These are phyloP conservation scores for Talaromyces amestolkiae DNA, from an alignment of 2,329 filamentous ascomycete genomes.

Conservation along the genomic window DNA sequence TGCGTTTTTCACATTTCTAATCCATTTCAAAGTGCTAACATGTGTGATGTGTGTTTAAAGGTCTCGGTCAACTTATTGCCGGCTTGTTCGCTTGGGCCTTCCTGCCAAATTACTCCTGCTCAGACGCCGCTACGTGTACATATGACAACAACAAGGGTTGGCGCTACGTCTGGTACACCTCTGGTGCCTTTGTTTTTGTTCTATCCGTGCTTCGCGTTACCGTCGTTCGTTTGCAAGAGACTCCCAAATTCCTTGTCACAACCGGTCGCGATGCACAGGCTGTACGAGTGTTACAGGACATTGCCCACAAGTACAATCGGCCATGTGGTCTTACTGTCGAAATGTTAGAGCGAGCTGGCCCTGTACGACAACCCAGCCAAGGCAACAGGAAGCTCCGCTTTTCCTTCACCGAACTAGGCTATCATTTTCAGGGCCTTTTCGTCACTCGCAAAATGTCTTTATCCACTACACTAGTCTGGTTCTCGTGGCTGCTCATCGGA, in stretches of 20 bases:
- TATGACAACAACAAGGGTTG: conserved; percentile 55
- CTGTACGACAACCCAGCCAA: conserved; percentile 33
- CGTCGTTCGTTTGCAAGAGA: conserved; percentile 55
- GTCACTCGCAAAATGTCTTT: conserved; percentile 58
- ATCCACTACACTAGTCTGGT: conserved; percentile 64
- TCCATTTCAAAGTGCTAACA: conserved; percentile 5
- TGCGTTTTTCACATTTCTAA: conserved; percentile 22
- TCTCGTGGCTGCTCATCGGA: conserved; percentile 68
- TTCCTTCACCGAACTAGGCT: conserved; percentile 39
- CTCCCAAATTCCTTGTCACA: conserved; percentile 56
- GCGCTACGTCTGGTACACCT: conserved; percentile 57
- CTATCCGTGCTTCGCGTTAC: conserved; percentile 55
- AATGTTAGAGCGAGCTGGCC: conserved; percentile 48
- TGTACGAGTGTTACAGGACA: conserved; percentile 49
- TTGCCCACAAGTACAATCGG: conserved; percentile 54
- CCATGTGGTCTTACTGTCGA: conserved; percentile 54
- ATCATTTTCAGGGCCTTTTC: conserved; percentile 66
- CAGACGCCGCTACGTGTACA: conserved; percentile 47
- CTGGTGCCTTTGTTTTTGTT: conserved; percentile 54
- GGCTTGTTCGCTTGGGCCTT: conserved; percentile 57
- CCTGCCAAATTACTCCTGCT: conserved; percentile 50
- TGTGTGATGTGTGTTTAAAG: conserved; percentile 18
- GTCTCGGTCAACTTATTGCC: conserved; percentile 50
- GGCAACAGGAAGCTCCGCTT: conserved; percentile 23
- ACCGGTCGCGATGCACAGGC: conserved; percentile 54